Percentiles rank a stretch among this genome's conserved stretches.
Evolutionary conservation across 2,329 filamentous ascomycete genomes (phyloP).

Genomic region (Aspergillus bombycis): DNA sequence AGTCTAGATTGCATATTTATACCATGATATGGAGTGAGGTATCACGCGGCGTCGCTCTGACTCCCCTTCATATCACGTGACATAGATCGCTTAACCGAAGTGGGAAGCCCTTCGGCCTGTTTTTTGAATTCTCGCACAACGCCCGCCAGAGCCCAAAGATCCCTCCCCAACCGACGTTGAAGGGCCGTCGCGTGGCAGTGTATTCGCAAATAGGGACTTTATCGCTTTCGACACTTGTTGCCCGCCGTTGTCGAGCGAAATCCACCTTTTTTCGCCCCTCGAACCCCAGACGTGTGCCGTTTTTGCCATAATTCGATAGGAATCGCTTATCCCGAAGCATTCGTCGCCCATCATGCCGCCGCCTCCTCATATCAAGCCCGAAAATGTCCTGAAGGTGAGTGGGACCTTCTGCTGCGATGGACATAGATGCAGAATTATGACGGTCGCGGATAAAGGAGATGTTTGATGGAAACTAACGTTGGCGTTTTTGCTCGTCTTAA

Average conservation of each 20-base stretch:
- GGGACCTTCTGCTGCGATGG: conserved; percentile 6
- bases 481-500: conserved; percentile 42
- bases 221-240: conserved; percentile 32
- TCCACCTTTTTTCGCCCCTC: conserved; percentile 17
- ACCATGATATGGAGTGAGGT: not conserved
- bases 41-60: not conserved
- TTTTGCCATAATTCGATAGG: not conserved
- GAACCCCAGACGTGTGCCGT: not conserved
- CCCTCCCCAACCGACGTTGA: conserved; percentile 29
- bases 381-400: conserved; percentile 90
- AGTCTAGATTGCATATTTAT: not conserved
- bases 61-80: conserved; percentile 29
- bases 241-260: conserved; percentile 31
- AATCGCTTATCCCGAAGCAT: conserved; percentile 25
- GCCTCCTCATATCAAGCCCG: conserved; percentile 94
- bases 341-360: conserved; percentile 73
- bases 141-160: conserved; percentile 19
- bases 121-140: conserved; percentile 43
- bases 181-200: conserved; percentile 41
- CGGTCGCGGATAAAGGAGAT: not conserved
- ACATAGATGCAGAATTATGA: conserved; percentile 1
- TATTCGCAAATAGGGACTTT: conserved; percentile 25
- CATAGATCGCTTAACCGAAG: conserved; percentile 40
- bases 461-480: conserved; percentile 13
- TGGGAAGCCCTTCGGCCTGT: conserved; percentile 32